A percentile compares a stretch with the other conserved stretches of the same genome.
Conservation (phyloP, 2,329 filamentous ascomycete species). For the Penicillium sp. region DNA sequence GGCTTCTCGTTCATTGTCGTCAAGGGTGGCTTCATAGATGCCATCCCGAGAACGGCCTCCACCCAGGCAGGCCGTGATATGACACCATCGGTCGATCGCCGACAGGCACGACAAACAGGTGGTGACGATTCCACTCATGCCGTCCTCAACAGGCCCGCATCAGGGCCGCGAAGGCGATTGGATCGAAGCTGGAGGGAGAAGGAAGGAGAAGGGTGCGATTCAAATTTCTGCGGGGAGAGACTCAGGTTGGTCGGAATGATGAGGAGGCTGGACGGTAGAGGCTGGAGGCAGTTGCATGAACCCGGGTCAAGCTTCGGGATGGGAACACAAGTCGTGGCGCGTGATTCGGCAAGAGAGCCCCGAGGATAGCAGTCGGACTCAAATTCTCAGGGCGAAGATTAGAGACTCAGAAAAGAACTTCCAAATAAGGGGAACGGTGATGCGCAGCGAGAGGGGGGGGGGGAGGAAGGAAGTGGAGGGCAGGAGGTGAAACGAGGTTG, state of each 20-base stretch:
- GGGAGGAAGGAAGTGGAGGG: constrained; percentile 12
- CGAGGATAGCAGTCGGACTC: constrained; percentile 13
- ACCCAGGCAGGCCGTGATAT: constrained; percentile 50
- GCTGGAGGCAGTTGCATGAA: constrained; percentile 25
- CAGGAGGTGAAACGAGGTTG: constrained; percentile 47
- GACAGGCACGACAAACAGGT: constrained; percentile 51
- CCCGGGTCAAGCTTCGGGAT: constrained; percentile 21
- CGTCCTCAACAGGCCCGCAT: constrained; percentile 38
- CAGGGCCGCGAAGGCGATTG: constrained; percentile 33
- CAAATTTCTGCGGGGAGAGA: constrained; percentile 9
- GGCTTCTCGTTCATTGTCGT: constrained; percentile 94
- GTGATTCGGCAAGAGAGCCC: constrained; percentile 35
- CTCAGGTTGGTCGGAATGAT: constrained; percentile 5
- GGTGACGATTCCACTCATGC: constrained; percentile 49
- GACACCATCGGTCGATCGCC: constrained; percentile 51
- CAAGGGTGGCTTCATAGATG: constrained; percentile 84
- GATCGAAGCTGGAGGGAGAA: constrained; percentile 4
- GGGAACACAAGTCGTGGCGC: constrained; percentile 35
- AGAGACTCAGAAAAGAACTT: not conserved
- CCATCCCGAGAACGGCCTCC: constrained; percentile 78
- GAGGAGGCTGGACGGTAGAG: constrained; percentile 22
- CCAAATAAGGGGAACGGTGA: constrained; percentile 19
- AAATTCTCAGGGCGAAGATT: constrained; percentile 10
- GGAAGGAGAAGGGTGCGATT: constrained; percentile 2
- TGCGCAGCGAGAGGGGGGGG: constrained; percentile 12